Evolutionary conservation across 371 early-diverging fungal genomes (phyloP).

Genomic region (Capillidium heterosporum): DNA sequence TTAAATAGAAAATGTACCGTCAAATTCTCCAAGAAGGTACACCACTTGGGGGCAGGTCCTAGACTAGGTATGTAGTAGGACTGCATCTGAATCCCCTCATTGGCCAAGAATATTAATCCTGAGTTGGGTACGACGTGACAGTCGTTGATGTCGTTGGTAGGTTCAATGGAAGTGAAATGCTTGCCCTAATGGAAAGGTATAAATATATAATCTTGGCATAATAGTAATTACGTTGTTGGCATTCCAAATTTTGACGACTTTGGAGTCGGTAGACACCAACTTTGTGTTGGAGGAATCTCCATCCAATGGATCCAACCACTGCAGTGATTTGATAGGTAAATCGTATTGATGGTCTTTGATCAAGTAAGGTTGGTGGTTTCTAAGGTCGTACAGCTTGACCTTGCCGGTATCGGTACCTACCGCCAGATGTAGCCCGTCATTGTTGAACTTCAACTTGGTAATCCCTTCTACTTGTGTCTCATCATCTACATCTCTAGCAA

Average conservation of each 20-base stretch:
- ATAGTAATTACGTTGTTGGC: conserved; percentile 24
- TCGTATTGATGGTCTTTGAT: conserved; percentile 94
- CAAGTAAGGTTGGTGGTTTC: conserved; percentile 60
- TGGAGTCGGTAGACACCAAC: conserved; percentile 74
- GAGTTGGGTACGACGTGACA: conserved; percentile 62
- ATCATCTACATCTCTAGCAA: conserved; percentile 17
- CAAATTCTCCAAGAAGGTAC: conserved; percentile 88
- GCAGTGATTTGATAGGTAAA: conserved; percentile 78
- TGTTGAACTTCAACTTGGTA: conserved; percentile 51
- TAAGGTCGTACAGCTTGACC: conserved; percentile 85
- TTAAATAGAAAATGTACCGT: conserved; percentile 20
- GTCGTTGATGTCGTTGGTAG: conserved; percentile 85
- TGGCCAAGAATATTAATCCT: conserved; percentile 87
- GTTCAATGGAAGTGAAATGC: conserved; percentile 79
- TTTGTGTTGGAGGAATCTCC: conserved; percentile 30
- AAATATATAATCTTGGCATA: background rate
- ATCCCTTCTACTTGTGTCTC: background rate
- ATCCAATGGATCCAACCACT: conserved; percentile 48
- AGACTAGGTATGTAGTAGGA: conserved; percentile 82
- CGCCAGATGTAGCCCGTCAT: conserved; percentile 76
- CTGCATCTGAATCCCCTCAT: conserved; percentile 87
- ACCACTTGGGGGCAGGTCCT: conserved; percentile 94
- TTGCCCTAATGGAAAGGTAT: conserved; percentile 27
- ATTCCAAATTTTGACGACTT: conserved; percentile 88
- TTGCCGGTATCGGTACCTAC: conserved; percentile 87